These are phyloP conservation scores for Apophysomyces sp. DNA, from an alignment of 371 early-diverging fungal species.

Conservation along the genomic window DNA sequence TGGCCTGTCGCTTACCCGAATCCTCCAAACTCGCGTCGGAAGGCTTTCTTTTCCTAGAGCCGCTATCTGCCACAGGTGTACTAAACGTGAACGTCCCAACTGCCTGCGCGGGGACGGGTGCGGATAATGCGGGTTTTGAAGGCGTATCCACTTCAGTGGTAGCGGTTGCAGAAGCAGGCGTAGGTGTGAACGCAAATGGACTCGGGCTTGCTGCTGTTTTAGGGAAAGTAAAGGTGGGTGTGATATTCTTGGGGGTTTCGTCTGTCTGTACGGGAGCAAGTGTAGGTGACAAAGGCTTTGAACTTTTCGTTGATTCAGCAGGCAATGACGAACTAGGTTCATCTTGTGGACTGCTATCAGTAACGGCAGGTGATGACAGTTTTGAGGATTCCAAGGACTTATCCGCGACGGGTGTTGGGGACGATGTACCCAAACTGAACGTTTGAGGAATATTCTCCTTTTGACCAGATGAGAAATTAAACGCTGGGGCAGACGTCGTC, in stretches of 20 bases:
- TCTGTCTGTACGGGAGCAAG: neutral
- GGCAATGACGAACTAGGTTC: neutral
- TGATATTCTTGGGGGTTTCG: neutral
- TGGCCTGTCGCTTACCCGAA: neutral
- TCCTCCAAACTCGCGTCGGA: neutral
- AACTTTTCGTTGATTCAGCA: neutral
- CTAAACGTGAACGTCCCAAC: neutral
- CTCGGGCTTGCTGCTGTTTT: neutral
- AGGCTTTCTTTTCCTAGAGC: neutral
- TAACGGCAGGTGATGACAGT: neutral
- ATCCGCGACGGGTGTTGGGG: neutral
- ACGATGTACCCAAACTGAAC: neutral
- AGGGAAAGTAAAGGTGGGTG: neutral
- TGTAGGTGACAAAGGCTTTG: neutral
- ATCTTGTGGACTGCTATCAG: too few species aligned
- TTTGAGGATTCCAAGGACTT: neutral
- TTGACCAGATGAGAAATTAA: neutral
- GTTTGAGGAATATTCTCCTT: neutral
- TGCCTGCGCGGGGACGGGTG: neutral
- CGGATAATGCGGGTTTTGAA: neutral
- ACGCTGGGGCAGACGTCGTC: neutral
- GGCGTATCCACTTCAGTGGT: neutral
- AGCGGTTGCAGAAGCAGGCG: neutral
- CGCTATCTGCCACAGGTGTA: neutral
- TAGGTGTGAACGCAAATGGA: neutral